These are phyloP conservation scores for Carex littledalei DNA, from an alignment of 176 grass and related monocot species.

Conservation along the genomic window DNA sequence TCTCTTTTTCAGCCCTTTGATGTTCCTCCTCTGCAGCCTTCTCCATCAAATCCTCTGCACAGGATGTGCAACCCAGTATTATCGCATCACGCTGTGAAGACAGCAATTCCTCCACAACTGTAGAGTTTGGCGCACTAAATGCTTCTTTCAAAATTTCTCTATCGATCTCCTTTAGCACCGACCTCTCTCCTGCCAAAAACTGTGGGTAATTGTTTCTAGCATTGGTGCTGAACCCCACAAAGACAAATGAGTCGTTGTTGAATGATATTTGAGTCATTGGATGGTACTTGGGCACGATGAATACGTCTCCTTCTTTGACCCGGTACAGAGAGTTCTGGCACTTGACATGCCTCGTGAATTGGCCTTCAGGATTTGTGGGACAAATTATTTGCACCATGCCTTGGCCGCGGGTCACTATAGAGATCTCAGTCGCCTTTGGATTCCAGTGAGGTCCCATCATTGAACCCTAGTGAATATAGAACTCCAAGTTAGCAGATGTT, in stretches of 20 bases:
- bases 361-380: slow-evolving; percentile 29
- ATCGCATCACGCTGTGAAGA: slow-evolving; percentile 36
- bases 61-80: slow-evolving; percentile 72
- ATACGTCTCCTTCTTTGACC: slow-evolving; percentile 71
- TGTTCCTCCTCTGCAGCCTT: slow-evolving; percentile 28
- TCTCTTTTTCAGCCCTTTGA: not conserved
- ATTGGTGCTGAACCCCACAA: slow-evolving; percentile 78
- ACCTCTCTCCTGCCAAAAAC: slow-evolving; percentile 55
- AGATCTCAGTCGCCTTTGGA: slow-evolving; percentile 74
- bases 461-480: slow-evolving; percentile 36
- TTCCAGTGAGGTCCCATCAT: slow-evolving; percentile 99
- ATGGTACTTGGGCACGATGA: slow-evolving; percentile 66
- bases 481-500: not conserved
- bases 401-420: slow-evolving; percentile 44
- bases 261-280: slow-evolving; percentile 88
- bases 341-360: not conserved
- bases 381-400: slow-evolving; percentile 75
- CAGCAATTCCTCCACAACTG: slow-evolving; percentile 39
- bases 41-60: slow-evolving; percentile 61
- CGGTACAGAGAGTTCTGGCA: slow-evolving; percentile 48
- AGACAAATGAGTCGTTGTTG: slow-evolving; percentile 75
- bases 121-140: slow-evolving; percentile 40
- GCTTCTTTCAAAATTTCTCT: slow-evolving; percentile 40
- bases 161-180: slow-evolving; percentile 47
- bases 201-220: slow-evolving; percentile 68